Evolutionary conservation across 768 basidiomycete species (phyloP).

Genomic region (Pulveroboletus sp.): DNA sequence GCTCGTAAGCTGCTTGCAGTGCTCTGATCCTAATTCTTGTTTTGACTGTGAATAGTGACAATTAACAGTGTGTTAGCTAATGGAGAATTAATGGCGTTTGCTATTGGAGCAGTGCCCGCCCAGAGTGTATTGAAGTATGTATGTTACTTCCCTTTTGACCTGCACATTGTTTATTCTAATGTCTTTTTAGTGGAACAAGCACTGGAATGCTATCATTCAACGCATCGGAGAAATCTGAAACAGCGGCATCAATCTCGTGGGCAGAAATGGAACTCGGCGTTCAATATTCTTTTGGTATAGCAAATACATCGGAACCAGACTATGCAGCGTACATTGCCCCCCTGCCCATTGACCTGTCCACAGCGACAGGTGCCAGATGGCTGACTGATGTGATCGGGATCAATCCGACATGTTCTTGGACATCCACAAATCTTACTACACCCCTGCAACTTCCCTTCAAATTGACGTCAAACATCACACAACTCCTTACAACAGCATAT

Average conservation of each 20-base stretch:
- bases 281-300: constrained; percentile 21
- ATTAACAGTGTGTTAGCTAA: constrained; percentile 21
- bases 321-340: constrained; percentile 19
- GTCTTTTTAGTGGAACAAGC: constrained; percentile 6
- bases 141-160: background rate
- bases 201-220: background rate
- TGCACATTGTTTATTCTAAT: background rate
- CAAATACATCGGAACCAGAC: constrained; percentile 10
- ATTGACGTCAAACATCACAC: background rate
- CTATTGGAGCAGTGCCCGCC: constrained; percentile 16
- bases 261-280: constrained; percentile 23
- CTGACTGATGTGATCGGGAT: constrained; percentile 25
- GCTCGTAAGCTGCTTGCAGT: constrained; percentile 14
- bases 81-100: constrained; percentile 19
- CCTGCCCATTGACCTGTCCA: constrained; percentile 14
- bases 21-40: background rate
- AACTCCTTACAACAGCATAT: constrained; percentile 9
- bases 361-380: constrained; percentile 23
- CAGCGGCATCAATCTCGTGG: constrained; percentile 23
- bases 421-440: constrained; percentile 22
- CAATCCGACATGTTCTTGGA: constrained; percentile 26
- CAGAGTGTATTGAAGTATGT: constrained; percentile 29
- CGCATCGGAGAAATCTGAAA: constrained; percentile 6
- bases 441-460: constrained; percentile 13
- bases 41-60: constrained; percentile 11